Base-by-base conservation (phyloP, 208 protist species). In the Crithidia bombi region DNA sequence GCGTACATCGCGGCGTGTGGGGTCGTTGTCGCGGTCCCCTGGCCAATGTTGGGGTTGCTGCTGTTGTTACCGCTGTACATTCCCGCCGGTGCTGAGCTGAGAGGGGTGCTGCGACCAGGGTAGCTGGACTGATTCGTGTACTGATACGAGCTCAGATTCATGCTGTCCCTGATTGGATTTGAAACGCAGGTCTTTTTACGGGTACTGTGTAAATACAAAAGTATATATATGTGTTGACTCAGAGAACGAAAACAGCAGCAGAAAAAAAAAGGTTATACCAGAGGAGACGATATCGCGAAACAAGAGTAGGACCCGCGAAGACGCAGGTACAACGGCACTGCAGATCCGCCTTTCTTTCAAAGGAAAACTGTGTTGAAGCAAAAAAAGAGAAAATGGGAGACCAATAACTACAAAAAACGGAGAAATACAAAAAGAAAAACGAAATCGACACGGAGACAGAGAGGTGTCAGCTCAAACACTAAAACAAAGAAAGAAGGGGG, bases 1-100 rank as follows among this genome's bases (percentile, higher is more conserved):
- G 58, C 51, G 65, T 78, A 78, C 50, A 78, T 57, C 14, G 65
- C 44, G 25, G 58, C 65, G 38, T 68, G 51, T 19, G 50, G 50
- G 3, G 50, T 14, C 2, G 50, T 28, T 11, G 44, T 19, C 44
- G 44, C 19, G 14, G 5, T 43, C 10, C 43, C 44, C 3, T 36
- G 51, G n/a, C 65, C 41, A 25, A 61, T 55, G 65, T 44, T 63
- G 57, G 33, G 26, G 57, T 28, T 68, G 66, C 23, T 21, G 11
- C 9, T 52, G 39, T 17, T 38, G 54, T 21, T 43, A 17, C 66
- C 44, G 23, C 71, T 32, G 56, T 77, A 77, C 71, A 77, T 77
- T 3, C 21, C 46, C 10, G 61, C 9, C 12, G 32, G 61, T 5
- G 61, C 35, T 3, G 61, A 21, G 32, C 56, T 10, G 41, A 66